These are phyloP conservation scores for Viola odorata DNA, from an alignment of 345 rosid species.

Conservation along the genomic window DNA sequence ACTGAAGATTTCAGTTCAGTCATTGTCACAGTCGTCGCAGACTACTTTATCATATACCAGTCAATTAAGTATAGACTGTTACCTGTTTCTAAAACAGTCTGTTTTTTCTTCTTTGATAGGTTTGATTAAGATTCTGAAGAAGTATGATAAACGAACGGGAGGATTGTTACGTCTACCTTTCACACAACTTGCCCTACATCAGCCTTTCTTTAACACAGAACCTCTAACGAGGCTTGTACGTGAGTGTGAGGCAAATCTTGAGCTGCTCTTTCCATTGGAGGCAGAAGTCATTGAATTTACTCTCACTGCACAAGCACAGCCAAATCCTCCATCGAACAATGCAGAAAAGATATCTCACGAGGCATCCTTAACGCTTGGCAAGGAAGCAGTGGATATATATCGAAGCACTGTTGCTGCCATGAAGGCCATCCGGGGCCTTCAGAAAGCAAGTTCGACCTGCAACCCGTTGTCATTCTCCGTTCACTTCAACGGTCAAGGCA, in stretches of 20 bases:
- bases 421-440: conserved; percentile 80
- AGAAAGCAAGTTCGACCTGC: conserved; percentile 80
- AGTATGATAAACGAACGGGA: conserved; percentile 88
- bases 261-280: conserved; percentile 78
- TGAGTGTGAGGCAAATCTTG: conserved; percentile 84
- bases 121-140: conserved; percentile 77
- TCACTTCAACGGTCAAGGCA: conserved; percentile 48
- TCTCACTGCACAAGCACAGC: conserved; percentile 13
- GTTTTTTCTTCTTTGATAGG: conserved; percentile 35
- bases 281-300: conserved; percentile 75
- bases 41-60: neutral
- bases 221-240: conserved; percentile 77
- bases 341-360: conserved; percentile 30
- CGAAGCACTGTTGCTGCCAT: conserved; percentile 93
- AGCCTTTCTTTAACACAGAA: conserved; percentile 82
- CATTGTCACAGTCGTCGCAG: no score
- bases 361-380: conserved; percentile 46
- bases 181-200: conserved; percentile 69
- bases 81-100: conserved; percentile 11
- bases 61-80: neutral
- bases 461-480: conserved; percentile 72
- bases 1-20: neutral
- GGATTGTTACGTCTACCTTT: conserved; percentile 70
- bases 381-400: conserved; percentile 62
- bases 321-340: conserved; percentile 17